Evolutionary conservation across 495 filamentous ascomycete species (phyloP).

Genomic region (Filosporella fistucella): DNA sequence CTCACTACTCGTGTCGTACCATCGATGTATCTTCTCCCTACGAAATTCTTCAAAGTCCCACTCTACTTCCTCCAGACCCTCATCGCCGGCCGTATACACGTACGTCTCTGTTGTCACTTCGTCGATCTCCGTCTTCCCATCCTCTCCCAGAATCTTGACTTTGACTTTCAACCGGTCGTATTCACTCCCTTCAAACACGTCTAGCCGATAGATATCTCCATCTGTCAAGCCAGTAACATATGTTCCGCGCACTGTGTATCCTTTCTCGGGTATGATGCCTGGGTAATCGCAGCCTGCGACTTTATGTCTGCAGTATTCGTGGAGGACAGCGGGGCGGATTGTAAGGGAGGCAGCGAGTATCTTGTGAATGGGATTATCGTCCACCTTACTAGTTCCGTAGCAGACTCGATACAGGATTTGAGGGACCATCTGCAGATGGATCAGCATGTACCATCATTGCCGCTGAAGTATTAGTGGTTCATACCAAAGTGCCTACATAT

Average conservation of each 20-base stretch:
- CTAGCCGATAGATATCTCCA: conserved; percentile 70
- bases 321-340: conserved; percentile 72
- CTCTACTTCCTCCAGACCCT: conserved; percentile 58
- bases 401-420: conserved; percentile 63
- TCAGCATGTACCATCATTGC: neutral
- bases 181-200: conserved; percentile 75
- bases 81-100: conserved; percentile 52
- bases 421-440: conserved; percentile 51
- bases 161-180: conserved; percentile 63
- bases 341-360: conserved; percentile 42
- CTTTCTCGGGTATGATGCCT: conserved; percentile 58
- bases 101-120: conserved; percentile 69
- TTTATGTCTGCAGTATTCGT: conserved; percentile 63
- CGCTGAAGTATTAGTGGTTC: neutral
- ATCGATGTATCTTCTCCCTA: conserved; percentile 56
- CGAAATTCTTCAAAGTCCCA: conserved; percentile 82
- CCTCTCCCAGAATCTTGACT: conserved; percentile 47
- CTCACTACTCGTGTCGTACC: conserved; percentile 38
- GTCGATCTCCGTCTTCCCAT: conserved; percentile 31
- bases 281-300: conserved; percentile 74
- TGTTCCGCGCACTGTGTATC: conserved; percentile 68
- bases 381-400: conserved; percentile 38
- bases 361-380: conserved; percentile 30
- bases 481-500: conserved; percentile 28
- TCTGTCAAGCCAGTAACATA: conserved; percentile 75